Percentiles rank a stretch among this genome's conserved stretches.
phyloP scores from a whole-genome alignment of 2,329 filamentous ascomycete species.

The Trichoderma sp. region DNA sequence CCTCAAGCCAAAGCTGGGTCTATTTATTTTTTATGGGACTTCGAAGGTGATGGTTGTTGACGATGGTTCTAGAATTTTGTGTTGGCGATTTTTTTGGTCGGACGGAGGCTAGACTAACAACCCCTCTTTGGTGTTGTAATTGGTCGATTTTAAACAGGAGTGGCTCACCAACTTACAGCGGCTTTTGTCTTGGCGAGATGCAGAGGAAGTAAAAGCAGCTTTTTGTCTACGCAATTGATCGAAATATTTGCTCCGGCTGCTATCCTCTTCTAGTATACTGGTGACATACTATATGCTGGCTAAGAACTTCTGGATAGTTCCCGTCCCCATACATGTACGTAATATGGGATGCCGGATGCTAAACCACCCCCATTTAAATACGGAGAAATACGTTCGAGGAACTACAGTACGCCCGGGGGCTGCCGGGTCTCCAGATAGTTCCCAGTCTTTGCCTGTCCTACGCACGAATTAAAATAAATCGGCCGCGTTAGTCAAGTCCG shows the following conservation, averaged over 20 bases:
- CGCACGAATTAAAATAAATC: not conserved
- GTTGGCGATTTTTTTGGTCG: not conserved
- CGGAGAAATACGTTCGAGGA: not conserved
- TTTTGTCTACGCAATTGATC: not conserved
- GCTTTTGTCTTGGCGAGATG: not conserved
- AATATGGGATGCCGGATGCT: not conserved
- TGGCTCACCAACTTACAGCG: not conserved
- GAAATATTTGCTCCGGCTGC: not conserved
- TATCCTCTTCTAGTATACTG: not conserved
- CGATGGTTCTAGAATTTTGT: not conserved
- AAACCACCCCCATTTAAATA: not conserved
- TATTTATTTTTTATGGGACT: not conserved
- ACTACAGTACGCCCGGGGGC: not conserved
- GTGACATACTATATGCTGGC: not conserved
- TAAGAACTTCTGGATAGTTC: not conserved
- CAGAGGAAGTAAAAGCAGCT: not conserved
- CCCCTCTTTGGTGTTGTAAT: constrained; percentile 6
- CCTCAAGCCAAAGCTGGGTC: not conserved
- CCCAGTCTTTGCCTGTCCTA: not conserved
- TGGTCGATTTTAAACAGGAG: not conserved
- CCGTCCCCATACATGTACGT: not conserved
- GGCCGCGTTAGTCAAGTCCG: not conserved
- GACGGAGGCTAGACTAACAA: not conserved
- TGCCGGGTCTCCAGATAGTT: not conserved
- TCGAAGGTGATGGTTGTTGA: not conserved